A percentile compares a stretch with the other conserved stretches of the same genome.
Evolutionary conservation across 2,329 filamentous ascomycete genomes (phyloP).

Genomic region (Herpotrichia juniperi): DNA sequence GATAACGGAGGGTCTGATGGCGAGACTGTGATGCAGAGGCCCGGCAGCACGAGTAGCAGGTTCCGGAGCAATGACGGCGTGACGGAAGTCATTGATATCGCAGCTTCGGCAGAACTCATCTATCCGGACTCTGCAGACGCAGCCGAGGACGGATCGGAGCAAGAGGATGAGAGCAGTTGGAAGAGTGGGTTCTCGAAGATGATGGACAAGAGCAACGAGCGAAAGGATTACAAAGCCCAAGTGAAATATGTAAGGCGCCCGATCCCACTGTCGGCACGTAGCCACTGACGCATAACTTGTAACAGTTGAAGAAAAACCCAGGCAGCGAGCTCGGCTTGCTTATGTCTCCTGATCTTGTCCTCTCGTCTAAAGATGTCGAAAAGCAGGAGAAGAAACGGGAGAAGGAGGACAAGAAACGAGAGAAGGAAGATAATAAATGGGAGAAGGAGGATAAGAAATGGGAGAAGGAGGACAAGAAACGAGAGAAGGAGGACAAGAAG

Average conservation of each 20-base stretch:
- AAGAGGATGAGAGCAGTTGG: not conserved
- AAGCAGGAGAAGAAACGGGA: too few species aligned
- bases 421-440: not conserved
- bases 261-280: constrained; percentile 7
- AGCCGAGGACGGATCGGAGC: constrained; percentile 8
- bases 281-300: not conserved
- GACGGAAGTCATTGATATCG: constrained; percentile 37
- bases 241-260: not conserved
- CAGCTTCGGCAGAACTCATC: constrained; percentile 47
- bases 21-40: constrained; percentile 36
- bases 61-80: constrained; percentile 21
- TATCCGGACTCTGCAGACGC: constrained; percentile 33
- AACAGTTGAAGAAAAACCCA: not conserved
- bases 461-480: constrained; percentile 8
- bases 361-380: not conserved
- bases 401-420: not conserved
- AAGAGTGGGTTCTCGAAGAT: not conserved
- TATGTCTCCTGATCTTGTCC: not conserved
- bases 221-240: not conserved
- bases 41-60: not conserved
- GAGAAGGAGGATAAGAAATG: not conserved
- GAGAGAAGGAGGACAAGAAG: constrained; percentile 13
- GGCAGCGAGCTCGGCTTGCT: not conserved
- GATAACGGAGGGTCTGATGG: constrained; percentile 45
- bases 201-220: not conserved